A percentile compares a stretch with the other conserved stretches of the same genome.
phyloP scores from a whole-genome alignment of 805 yeast species.

The Komagataella populi region DNA sequence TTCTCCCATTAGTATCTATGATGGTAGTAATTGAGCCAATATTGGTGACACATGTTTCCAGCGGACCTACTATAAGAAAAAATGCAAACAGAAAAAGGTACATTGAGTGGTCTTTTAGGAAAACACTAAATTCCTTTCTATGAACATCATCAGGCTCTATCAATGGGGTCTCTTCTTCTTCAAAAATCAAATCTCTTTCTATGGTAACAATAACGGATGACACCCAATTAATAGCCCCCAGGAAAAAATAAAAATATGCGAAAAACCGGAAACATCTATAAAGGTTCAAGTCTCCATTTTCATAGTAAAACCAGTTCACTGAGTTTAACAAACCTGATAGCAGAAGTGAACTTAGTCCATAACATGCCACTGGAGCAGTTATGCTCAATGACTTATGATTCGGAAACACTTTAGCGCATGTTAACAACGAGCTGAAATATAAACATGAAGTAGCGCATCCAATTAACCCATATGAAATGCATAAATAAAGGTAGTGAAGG shows the following conservation, averaged over 20 bases:
- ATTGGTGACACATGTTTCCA: slow-evolving; percentile 75
- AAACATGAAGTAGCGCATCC: slow-evolving; percentile 66
- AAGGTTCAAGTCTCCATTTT: slow-evolving; percentile 24
- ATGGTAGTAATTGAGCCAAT: slow-evolving; percentile 55
- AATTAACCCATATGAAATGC: slow-evolving; percentile 40
- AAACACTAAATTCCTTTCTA: slow-evolving; percentile 12
- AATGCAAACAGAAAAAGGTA: slow-evolving; percentile 53
- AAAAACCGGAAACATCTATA: slow-evolving; percentile 38
- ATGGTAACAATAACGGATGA: slow-evolving; percentile 53
- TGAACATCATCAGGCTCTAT: slow-evolving; percentile 13
- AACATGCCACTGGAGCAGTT: slow-evolving; percentile 78
- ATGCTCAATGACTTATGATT: slow-evolving; percentile 66
- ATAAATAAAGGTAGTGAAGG: slow-evolving; percentile 20
- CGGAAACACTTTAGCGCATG: slow-evolving; percentile 83
- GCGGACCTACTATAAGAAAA: slow-evolving; percentile 63
- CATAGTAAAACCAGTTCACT: slow-evolving; percentile 21
- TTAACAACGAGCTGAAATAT: slow-evolving; percentile 56
- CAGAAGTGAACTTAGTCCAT: slow-evolving; percentile 70
- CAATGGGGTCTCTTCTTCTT: slow-evolving; percentile 20
- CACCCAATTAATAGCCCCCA: slow-evolving; percentile 49
- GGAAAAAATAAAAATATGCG: slow-evolving; percentile 34
- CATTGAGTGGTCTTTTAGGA: slow-evolving; percentile 41
- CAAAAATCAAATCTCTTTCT: slow-evolving; percentile 31
- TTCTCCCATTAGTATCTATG: slow-evolving; percentile 9
- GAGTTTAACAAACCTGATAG: slow-evolving; percentile 47